These are phyloP conservation scores for Straminergon stramineum DNA, from an alignment of 225 moss, liverwort and hornwort species.

Conservation along the genomic window DNA sequence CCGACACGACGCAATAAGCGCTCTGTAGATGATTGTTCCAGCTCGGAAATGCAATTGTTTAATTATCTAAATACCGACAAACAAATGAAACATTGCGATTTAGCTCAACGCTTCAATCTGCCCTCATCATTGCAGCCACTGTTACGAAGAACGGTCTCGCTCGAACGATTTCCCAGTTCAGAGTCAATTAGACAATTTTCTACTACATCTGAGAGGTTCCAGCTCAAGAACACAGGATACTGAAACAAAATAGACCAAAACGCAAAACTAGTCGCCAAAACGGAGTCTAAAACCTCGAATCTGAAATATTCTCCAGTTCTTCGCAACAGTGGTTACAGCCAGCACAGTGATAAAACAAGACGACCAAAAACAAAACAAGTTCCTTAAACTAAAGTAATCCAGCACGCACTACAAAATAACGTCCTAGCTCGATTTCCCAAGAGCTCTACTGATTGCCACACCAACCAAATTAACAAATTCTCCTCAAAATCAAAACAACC, in stretches of 20 bases:
- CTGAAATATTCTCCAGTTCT: not conserved
- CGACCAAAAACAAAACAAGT: not conserved
- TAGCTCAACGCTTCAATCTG: not conserved
- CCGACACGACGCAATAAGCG: not conserved
- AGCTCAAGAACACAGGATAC: not conserved
- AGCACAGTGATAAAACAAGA: not conserved
- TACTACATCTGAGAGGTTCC: not conserved
- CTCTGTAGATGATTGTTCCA: not conserved
- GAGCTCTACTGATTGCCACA: not conserved
- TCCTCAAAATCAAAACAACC: not conserved
- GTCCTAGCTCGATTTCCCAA: not conserved
- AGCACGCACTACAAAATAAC: not conserved
- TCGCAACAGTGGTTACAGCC: not conserved
- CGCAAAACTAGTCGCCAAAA: not conserved
- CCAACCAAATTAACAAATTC: not conserved
- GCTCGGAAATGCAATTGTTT: not conserved
- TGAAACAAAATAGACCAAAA: not conserved
- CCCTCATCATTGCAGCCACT: not conserved
- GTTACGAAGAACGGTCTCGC: not conserved
- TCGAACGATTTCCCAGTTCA: not conserved
- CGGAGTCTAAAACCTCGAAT: not conserved
- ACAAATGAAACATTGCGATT: not conserved
- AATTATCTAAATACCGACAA: not conserved
- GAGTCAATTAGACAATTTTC: not conserved
- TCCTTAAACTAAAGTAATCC: not conserved